Percentiles rank a stretch among this genome's conserved stretches.
These are phyloP conservation scores for Hippophae gyantsensis DNA, from an alignment of 306 rosid genomes.

Conservation along the genomic window DNA sequence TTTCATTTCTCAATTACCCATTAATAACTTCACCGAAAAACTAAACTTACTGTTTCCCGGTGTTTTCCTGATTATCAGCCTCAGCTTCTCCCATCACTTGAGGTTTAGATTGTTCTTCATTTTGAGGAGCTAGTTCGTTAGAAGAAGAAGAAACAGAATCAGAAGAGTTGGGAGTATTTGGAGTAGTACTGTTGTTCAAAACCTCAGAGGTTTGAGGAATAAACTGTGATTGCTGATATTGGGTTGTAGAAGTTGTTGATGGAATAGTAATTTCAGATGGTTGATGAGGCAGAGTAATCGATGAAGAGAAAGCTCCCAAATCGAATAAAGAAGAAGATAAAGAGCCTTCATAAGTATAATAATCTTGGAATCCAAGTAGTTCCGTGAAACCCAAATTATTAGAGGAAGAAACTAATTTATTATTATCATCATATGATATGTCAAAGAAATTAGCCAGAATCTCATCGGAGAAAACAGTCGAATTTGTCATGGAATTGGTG, in stretches of 20 bases:
- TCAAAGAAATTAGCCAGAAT: conserved; percentile 39
- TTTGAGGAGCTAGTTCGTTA: conserved; percentile 30
- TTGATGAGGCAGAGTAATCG: neutral
- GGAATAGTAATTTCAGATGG: neutral
- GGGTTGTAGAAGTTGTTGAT: neutral
- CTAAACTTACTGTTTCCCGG: conserved; percentile 50
- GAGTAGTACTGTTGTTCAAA: conserved; percentile 31
- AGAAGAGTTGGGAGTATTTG: conserved; percentile 53
- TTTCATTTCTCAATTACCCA: too few species aligned
- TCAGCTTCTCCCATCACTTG: conserved; percentile 19
- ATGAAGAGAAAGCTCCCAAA: conserved; percentile 8
- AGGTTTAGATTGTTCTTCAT: conserved; percentile 13
- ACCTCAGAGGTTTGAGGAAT: conserved; percentile 44
- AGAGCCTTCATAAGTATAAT: neutral
- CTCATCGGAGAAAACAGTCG: conserved; percentile 43
- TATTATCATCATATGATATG: conserved; percentile 20
- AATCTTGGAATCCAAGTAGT: conserved; percentile 23
- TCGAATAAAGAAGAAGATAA: neutral
- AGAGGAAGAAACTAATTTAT: neutral
- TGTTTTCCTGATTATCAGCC: conserved; percentile 39
- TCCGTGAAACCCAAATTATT: conserved; percentile 39
- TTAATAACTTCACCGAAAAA: neutral
- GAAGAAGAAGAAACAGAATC: conserved; percentile 57
- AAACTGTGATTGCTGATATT: neutral
- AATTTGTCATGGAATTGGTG: conserved; percentile 27